Evolutionary conservation across 805 yeast genomes (phyloP).

Genomic region (Scheffersomyces amazonensis): DNA sequence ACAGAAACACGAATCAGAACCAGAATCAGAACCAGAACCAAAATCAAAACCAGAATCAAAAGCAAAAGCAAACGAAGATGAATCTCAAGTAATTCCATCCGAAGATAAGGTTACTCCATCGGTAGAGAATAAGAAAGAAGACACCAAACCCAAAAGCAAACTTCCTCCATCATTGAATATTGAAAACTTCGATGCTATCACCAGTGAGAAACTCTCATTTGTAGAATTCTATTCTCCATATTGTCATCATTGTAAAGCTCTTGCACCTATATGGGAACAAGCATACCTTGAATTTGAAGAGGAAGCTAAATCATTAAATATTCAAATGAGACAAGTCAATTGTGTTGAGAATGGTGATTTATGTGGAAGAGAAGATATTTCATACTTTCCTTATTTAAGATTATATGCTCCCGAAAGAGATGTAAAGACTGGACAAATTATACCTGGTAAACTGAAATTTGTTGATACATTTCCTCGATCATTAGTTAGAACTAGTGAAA

Average conservation of each 20-base stretch:
- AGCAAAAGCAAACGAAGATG: background rate
- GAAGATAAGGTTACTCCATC: background rate
- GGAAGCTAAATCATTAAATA: constrained; percentile 42
- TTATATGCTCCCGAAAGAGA: constrained; percentile 60
- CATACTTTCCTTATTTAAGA: constrained; percentile 66
- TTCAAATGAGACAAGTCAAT: constrained; percentile 73
- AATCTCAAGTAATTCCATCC: background rate
- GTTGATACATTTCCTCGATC: constrained; percentile 47
- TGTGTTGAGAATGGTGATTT: constrained; percentile 86
- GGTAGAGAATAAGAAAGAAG: constrained; percentile 2
- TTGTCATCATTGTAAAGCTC: constrained; percentile 74
- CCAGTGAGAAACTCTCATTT: constrained; percentile 60
- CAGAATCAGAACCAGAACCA: background rate
- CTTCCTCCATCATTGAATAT: constrained; percentile 53
- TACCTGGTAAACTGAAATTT: constrained; percentile 24
- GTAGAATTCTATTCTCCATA: constrained; percentile 90
- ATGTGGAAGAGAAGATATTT: constrained; percentile 64
- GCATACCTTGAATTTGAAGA: constrained; percentile 50
- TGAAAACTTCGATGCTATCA: constrained; percentile 47
- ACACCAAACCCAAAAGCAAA: constrained; percentile 5
- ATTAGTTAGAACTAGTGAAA: constrained; percentile 44
- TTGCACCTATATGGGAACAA: constrained; percentile 82
- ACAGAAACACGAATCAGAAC: background rate
- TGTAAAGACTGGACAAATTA: constrained; percentile 18
- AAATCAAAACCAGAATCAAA: background rate